A percentile compares a stretch with the other conserved stretches of the same genome.
phyloP scores from a whole-genome alignment of 2,329 filamentous ascomycete genomes.

The Cadophora sp. region DNA sequence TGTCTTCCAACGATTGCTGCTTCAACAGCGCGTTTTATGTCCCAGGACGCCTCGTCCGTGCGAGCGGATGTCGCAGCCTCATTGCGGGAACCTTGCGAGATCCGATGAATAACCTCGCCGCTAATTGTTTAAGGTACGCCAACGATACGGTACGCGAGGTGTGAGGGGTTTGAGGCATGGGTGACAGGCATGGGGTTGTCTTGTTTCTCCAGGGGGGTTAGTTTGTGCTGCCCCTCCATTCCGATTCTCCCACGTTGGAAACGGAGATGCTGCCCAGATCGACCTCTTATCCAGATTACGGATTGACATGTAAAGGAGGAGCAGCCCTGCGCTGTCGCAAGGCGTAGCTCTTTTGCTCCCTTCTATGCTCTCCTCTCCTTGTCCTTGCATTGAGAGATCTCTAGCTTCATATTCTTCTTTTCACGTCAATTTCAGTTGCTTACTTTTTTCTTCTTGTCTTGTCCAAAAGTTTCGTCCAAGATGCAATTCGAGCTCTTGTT shows the following conservation, averaged over 20 bases:
- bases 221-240: not conserved
- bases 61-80: conserved; percentile 20
- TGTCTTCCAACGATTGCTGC: conserved; percentile 28
- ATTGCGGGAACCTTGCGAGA: conserved; percentile 7
- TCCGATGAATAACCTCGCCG: conserved; percentile 8
- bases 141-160: conserved; percentile 5
- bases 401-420: conserved; percentile 11
- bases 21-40: conserved; percentile 21
- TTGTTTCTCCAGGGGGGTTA: conserved; percentile 19
- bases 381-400: not conserved
- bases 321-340: conserved; percentile 2
- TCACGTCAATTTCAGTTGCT: not conserved
- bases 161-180: conserved; percentile 19
- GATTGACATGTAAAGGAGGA: conserved; percentile 10
- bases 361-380: not conserved
- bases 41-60: conserved; percentile 19
- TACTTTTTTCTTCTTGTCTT: conserved; percentile 4
- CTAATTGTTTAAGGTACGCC: not conserved
- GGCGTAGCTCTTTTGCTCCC: not conserved
- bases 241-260: not conserved
- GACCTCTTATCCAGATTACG: conserved; percentile 4
- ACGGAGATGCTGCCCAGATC: not conserved
- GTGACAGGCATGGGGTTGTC: conserved; percentile 4
- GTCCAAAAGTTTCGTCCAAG: conserved; percentile 9
- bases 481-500: conserved; percentile 20